Base-by-base conservation (phyloP, 2,329 filamentous ascomycete species). In the Trichothecium sympodiale region DNA sequence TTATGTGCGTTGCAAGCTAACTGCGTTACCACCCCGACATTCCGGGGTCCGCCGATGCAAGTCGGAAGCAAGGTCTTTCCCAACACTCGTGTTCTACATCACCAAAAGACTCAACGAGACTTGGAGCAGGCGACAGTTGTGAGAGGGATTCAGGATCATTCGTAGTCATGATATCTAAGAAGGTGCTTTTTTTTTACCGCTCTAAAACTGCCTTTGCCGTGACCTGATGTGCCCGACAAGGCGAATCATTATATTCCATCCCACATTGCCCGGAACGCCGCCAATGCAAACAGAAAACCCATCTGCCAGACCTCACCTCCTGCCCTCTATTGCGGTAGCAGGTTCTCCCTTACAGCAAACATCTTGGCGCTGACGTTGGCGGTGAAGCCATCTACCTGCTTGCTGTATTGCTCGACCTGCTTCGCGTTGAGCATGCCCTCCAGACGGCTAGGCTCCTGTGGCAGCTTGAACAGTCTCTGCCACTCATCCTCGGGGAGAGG, bases 391-490 rank as follows among this genome's bases (percentile, higher is more conserved):
- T 98, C 91, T 39, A 96, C 83, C 68, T 96, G 91, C 66, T 87
- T 82, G 54, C 88, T 85, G 66, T 96, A 98, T 67, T 96, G 89
- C 66, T 96, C 88, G 37, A 95, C 87, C 67, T 98, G 91, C 62
- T 87, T 77, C 43, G 84, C 88, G 60, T 95, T 94, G 55, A 98
- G 70, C 74, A 98, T 84, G 46, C 83, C 85, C 68, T 96, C 89
- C 48, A 96, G 67, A 47, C 89, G 73, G 64, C 83, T 94, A 38
- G 91, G 89, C 68, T 96, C 89, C 57, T 86, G 80, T 17, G 91
- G 91, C 48, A 98, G 75, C 77, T 98, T 98, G 76, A 96, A 98
- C 50, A 96, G 72, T 57, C 85, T 81, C 66, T 94, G 85, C 88
- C 88, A 98, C 70, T 98, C 91, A 53, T 96, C 89, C 67, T 98